Evolutionary conservation across 2,329 filamentous ascomycete species (phyloP).

Genomic region (Aspergillus tamarii): DNA sequence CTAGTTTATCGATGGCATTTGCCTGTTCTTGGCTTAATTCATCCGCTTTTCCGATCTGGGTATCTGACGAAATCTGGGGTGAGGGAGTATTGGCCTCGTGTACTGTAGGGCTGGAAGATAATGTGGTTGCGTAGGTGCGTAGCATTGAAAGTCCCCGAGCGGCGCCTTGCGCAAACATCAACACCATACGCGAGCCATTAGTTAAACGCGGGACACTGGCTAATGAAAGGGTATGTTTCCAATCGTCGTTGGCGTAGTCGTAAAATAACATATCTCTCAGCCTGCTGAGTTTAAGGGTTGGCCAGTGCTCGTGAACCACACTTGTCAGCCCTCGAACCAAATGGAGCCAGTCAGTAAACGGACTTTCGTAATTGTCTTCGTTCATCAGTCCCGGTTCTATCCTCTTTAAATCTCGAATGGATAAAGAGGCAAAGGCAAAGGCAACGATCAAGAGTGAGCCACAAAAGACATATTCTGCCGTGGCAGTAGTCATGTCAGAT

Average conservation of each 20-base stretch:
- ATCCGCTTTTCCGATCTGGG: not conserved
- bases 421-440: conserved; percentile 26
- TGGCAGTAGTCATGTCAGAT: conserved; percentile 3
- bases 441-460: conserved; percentile 24
- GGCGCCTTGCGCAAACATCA: not conserved
- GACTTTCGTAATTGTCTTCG: not conserved
- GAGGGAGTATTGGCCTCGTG: not conserved
- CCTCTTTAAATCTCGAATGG: conserved; percentile 3
- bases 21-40: too few relatives aligned
- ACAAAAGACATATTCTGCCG: conserved; percentile 18
- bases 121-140: not conserved
- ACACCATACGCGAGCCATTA: not conserved
- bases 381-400: too few relatives aligned
- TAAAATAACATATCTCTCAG: conserved; percentile 15
- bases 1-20: not conserved
- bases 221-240: conserved; percentile 4
- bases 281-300: conserved; percentile 13
- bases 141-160: not conserved
- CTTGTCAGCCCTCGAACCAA: conserved; percentile 19
- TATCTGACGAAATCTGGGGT: fast-evolving
- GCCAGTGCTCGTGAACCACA: conserved; percentile 19
- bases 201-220: not conserved
- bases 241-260: conserved; percentile 22
- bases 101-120: too few relatives aligned
- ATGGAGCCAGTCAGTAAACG: conserved; percentile 22